Base-by-base conservation (phyloP, 2,329 filamentous ascomycete species). In the Diplodia intermedia region DNA sequence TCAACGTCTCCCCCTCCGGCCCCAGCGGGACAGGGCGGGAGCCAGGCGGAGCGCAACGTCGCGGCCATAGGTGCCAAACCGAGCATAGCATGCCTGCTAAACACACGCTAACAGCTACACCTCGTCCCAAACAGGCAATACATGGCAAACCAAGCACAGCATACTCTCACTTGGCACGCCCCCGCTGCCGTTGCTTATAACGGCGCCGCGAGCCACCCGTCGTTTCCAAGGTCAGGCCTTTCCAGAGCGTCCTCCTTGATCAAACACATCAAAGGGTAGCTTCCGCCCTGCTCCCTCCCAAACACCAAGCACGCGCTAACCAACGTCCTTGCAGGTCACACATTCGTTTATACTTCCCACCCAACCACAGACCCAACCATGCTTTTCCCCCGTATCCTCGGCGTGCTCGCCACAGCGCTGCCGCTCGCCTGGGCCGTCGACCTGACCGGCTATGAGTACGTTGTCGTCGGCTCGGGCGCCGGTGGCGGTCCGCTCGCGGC, bases 381-480 rank as follows among this genome's bases (percentile, higher is more conserved):
- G 62, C 50, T 65, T 15, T 55, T 52, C 23, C 62, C 62, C n/a
- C 20, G 50, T 5, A 20, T 54, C 18, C 20, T 65, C 50, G 38
- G 62, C 62, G 40, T 52, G n/a, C 47, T 65, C 47, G 61, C 50
- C 50, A 53, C 31, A 31, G n/a, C 61, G 29, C 20, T 50, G 9
- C 23, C 62, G 4, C 33, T 54, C 49, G 62, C 62, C 12, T 43
- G 29, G 18, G 60, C 60, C n/a, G 49, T 55, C 36, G 52, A 65
- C 14, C 62, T 65, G 6, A 53, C 50, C 3, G 62, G 62, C 62
- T 90, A 90, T 72, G 88, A 90, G 69, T 89, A 88, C 76, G 80
- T 89, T 36, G 83, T 90, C 12, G 86, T 89, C 49, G 87, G 88
- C 11, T 87, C 85, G 9, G 87, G 87, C 4, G 81, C 86, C 5